Base-by-base conservation (phyloP, 2,329 filamentous ascomycete genomes). In the Paecilomyces fulvus region DNA sequence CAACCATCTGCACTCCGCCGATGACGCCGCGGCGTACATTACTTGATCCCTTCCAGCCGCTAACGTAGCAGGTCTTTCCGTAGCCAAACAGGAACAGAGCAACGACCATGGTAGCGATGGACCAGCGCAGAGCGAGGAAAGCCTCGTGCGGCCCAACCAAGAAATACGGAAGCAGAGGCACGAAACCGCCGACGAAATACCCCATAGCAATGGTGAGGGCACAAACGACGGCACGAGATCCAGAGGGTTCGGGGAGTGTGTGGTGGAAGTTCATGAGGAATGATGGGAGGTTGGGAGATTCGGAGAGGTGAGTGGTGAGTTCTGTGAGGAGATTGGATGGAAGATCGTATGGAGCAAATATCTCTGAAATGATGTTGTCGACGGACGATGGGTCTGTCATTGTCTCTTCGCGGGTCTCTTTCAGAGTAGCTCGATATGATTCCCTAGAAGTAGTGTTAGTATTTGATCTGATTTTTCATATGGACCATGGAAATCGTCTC, bases 81-180 rank as follows among this genome's bases (percentile, higher is more conserved):
- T 77, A 81, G 0, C 80, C 80, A 58, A 82, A 82, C 7, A 75
- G 52, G 51, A 82, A 69, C 28, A 82, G 65, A 1, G 79, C 74
- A 20, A 80, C 60, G 1, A 70, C 72, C 61, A 80, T 81, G 14
- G 80, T 75, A n/a, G 73, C 76, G 54, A 81, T 79, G n/a, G 77
- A 80, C 63, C 73, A 75, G 58, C 74, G 75, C 49, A 86, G 62
- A 80, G 92, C 60, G 87, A 96, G 70, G 91, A 92, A 78, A 79
- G 88, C 60, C 90, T 96, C 71, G 86, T 92, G 49, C 78, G 84
- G 63, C 82, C 90, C 56, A 82, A 95, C 61, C 86, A 74, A 74
- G 59, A 83, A 81, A 64, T 82, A 82, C 0, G 80, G 80, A 0
- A 81, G 69, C 61, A 82, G 73, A 6, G 80, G 79, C 12, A 78